Conservation (phyloP, 768 basidiomycete species). For the Serpula lacrymans region DNA sequence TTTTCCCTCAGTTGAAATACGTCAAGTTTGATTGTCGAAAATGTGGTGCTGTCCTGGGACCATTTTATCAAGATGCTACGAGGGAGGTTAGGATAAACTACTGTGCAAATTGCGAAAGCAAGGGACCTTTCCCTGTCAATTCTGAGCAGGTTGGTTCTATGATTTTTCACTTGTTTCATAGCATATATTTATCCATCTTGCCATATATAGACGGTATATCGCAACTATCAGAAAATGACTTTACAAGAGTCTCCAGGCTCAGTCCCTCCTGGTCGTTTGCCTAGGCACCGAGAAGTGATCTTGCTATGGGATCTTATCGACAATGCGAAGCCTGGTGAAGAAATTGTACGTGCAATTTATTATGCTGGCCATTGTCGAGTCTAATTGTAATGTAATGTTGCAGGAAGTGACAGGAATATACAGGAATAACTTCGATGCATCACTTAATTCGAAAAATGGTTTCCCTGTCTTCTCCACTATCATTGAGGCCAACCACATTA, state of each 20-base stretch:
- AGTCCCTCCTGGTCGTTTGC: slow-evolving; percentile 95
- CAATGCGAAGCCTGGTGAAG: slow-evolving; percentile 96
- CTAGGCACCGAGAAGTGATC: slow-evolving; percentile 94
- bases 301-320: slow-evolving; percentile 98
- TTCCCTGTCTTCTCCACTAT: slow-evolving; percentile 99
- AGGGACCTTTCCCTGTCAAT: slow-evolving; percentile 94
- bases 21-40: slow-evolving; percentile 98
- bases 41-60: slow-evolving; percentile 90
- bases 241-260: slow-evolving; percentile 97
- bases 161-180: background rate
- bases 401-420: slow-evolving; percentile 98
- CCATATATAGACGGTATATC: slow-evolving; percentile 83
- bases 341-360: slow-evolving; percentile 64
- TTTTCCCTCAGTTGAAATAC: slow-evolving; percentile 99
- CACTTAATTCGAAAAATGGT: slow-evolving; percentile 96
- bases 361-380: background rate
- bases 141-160: slow-evolving; percentile 75
- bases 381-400: slow-evolving; percentile 11
- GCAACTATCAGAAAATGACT: slow-evolving; percentile 99
- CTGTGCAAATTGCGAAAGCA: slow-evolving; percentile 91
- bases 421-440: slow-evolving; percentile 98
- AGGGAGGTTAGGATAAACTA: slow-evolving; percentile 93
- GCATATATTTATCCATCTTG: background rate
- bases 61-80: slow-evolving; percentile 96
- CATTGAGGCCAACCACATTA: slow-evolving; percentile 97